These are phyloP conservation scores for Huntiella savannae DNA, from an alignment of 2,329 filamentous ascomycete species.

Conservation along the genomic window DNA sequence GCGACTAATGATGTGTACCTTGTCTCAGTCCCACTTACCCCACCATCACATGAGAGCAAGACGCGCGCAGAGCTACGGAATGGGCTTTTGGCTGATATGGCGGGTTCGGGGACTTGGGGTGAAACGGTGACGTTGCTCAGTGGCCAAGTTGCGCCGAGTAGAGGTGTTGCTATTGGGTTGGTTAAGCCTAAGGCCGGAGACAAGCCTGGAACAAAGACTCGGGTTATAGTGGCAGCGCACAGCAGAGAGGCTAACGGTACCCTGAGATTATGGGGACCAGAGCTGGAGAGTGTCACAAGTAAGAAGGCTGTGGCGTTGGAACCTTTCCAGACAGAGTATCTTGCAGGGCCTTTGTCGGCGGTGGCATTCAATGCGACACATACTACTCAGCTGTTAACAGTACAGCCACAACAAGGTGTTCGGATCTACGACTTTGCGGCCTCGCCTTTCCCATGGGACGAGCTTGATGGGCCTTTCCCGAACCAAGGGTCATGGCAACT, in stretches of 20 bases:
- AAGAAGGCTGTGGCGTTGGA: conserved; percentile 18
- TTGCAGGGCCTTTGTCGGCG: conserved; percentile 32
- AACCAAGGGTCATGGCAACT: conserved; percentile 45
- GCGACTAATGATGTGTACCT: conserved; percentile 37
- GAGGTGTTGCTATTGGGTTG: conserved; percentile 36
- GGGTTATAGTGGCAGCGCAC: conserved; percentile 40
- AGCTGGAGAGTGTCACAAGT: conserved; percentile 22
- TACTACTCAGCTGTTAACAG: conserved; percentile 36
- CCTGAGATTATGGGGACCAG: conserved; percentile 38
- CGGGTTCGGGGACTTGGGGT: conserved; percentile 44
- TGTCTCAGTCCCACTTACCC: conserved; percentile 39
- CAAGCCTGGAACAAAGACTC: conserved; percentile 21
- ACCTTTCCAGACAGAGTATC: conserved; percentile 41
- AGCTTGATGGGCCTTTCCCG: conserved; percentile 31
- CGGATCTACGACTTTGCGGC: conserved; percentile 43
- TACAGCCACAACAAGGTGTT: conserved; percentile 35
- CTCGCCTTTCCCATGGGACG: conserved; percentile 32
- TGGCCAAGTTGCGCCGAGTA: conserved; percentile 33
- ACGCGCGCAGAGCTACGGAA: conserved; percentile 31
- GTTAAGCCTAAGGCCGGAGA: conserved; percentile 20
- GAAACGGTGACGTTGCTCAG: conserved; percentile 35
- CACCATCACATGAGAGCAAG: conserved; percentile 41
- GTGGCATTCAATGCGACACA: conserved; percentile 43
- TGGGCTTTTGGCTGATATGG: conserved; percentile 31
- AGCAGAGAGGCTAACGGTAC: conserved; percentile 39